Conservation (phyloP, 2,329 filamentous ascomycete species). For the Neoarthrinium moseri region DNA sequence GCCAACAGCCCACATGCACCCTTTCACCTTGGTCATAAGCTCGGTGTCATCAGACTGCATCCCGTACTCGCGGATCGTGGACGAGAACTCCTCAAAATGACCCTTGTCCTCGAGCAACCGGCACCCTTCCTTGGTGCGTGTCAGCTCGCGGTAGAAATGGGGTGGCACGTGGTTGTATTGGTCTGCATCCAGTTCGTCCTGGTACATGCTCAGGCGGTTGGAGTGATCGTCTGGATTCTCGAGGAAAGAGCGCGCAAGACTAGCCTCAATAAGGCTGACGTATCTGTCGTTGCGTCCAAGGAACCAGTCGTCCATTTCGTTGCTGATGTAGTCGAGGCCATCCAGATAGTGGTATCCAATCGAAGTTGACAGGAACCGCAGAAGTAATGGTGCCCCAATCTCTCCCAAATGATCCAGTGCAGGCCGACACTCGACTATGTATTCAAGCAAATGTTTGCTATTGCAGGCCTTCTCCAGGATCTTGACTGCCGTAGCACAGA, state of each 20-base stretch:
- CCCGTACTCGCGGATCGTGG: conserved; percentile 83
- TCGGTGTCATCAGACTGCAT: conserved; percentile 84
- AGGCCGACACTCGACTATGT: conserved; percentile 93
- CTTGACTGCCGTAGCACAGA: conserved; percentile 94
- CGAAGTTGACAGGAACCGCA: conserved; percentile 92
- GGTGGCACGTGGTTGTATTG: conserved; percentile 75
- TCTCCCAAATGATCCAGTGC: conserved; percentile 94
- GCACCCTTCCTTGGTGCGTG: conserved; percentile 89
- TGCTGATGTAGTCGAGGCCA: conserved; percentile 95
- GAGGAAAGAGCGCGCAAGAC: conserved; percentile 81
- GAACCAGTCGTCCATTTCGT: conserved; percentile 99
- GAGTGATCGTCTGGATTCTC: conserved; percentile 59
- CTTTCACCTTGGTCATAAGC: conserved; percentile 89
- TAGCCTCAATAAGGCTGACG: conserved; percentile 92
- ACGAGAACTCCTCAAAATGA: conserved; percentile 91
- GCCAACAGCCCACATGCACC: conserved; percentile 94
- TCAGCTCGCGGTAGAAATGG: conserved; percentile 95
- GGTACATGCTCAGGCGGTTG: conserved; percentile 58
- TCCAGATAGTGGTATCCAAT: conserved; percentile 98
- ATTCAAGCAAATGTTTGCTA: conserved; percentile 84
- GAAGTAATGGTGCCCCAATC: conserved; percentile 87
- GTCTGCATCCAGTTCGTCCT: conserved; percentile 53
- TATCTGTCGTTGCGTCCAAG: conserved; percentile 96
- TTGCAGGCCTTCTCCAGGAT: conserved; percentile 98
- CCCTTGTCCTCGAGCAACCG: conserved; percentile 87